Base-by-base conservation (phyloP, 2,329 filamentous ascomycete genomes). In the Colletotrichum camelliae region DNA sequence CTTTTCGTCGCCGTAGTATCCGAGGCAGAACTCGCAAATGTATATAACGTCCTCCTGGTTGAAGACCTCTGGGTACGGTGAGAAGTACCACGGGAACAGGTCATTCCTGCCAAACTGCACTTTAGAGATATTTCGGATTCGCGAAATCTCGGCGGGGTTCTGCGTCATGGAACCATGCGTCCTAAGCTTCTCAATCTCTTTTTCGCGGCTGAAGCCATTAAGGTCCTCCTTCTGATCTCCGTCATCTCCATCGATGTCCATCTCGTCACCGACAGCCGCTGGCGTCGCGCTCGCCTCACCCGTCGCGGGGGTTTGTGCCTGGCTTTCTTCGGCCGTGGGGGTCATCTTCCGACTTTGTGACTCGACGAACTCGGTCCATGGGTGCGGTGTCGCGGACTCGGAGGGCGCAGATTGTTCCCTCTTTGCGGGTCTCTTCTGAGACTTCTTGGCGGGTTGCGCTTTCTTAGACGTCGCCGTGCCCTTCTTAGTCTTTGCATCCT, bases 1-100 rank as follows among this genome's bases (percentile, higher is more conserved):
- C 78, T 94, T 95, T 73, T 93, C 88, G 81, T 96, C 93, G 77
- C 94, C 95, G 81, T 95, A 98, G 85, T 99, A 99, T 79, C 92
- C 93, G 29, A 99, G 89, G 81, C 97, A 99, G 85, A 98, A 98
- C 84, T 99, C 97, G 90, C 97, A 98, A 80, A 99, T 96, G 86
- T 94, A 98, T 79, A 98, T 95, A 78, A 97, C 90, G 79, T 99
- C 97, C 79, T 94, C 94, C 79, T 97, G 94, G 27, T 94, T 93
- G 83, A 98, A 98, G 4, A 93, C 89, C 81, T 97, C 94, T 0
- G 97, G 97, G 81, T 99, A 99, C 0, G 97, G 97, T 7, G 96
- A 98, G 87, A 99, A 99, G 85, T 99, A 99, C 97, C 97, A 99
- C 1, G 97, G 97, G 83, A 98, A 97, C 58, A 99, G 91, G 81